Evolutionary conservation across 2,329 filamentous ascomycete species (phyloP), one percentile per base, ranked within the genome.

Genomic region (Cladosporium halotolerans): DNA sequence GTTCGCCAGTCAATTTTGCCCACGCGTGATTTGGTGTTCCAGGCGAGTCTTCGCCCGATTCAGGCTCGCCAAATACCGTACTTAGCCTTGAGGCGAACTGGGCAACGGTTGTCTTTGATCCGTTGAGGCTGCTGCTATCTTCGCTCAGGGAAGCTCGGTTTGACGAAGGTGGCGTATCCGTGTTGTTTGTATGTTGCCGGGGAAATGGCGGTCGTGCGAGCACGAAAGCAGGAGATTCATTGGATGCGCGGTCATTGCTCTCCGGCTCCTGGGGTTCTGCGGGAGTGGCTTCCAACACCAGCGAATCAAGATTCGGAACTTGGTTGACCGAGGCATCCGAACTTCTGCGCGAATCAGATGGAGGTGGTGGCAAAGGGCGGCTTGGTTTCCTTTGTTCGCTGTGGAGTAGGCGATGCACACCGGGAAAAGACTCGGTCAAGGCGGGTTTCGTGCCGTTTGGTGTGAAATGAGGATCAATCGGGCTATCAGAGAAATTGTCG

Each of bases 11-110:
- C 7, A 67, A 58, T 44, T 54, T 56, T 16, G 55, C 57, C 31
- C 65, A 45, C 13, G 66, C 65, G 13, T 63, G 58, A 8, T 60
- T 61, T 5, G 59, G 63, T 2, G 61, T 58, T 23, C 55, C 54
- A 10, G 31, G 33, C n/a, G 44, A 23, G 9, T 48, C 40, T 4
- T 56, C 58, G 10, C 53, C 52, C 3, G 57, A 58, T 39, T 45
- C 10, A 34, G 60, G 61, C 42, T 45, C 58, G 42, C 62, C 60
- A 14, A 57, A 57, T 4, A 66, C 64, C 9, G 61, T 63, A 55
- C 63, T 64, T 19, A 66, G 51, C 8, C 64, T 57, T 2, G 60
- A 58, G 7, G 59, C 58, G 44, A 60, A 59, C 6, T 62, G 58
- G 5, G 56, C 34, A 11, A 62, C 41, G 9, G 51, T 53, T 11